Evolutionary conservation across 2,329 filamentous ascomycete species (phyloP).

Genomic region (Aureobasidium subglaciale): DNA sequence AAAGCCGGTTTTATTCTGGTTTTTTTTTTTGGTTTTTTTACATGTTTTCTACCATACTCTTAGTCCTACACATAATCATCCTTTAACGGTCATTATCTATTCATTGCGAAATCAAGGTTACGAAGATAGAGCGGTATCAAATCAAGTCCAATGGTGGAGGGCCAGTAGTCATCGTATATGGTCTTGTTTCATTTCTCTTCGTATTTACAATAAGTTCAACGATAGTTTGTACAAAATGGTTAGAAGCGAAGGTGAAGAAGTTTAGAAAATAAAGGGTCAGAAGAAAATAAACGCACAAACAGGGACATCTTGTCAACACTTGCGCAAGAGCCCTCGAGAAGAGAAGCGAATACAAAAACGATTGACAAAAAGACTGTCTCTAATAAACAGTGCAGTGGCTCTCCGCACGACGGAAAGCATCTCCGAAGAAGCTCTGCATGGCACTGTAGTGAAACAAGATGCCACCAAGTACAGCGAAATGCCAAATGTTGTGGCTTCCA

Average conservation of each 20-base stretch:
- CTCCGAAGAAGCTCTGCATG: slow-evolving; percentile 88
- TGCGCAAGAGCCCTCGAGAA: slow-evolving; percentile 13
- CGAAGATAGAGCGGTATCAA: no score
- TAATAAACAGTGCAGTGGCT: slow-evolving; percentile 26
- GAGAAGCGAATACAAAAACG: background rate
- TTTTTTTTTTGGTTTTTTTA: background rate
- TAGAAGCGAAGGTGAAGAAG: background rate
- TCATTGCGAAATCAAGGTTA: no score
- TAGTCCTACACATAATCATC: no score
- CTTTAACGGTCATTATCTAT: no score
- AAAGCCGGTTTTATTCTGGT: background rate
- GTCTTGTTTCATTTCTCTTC: slow-evolving; percentile 6
- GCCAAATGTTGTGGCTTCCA: slow-evolving; percentile 96
- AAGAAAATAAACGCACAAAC: background rate
- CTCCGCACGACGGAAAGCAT: slow-evolving; percentile 34
- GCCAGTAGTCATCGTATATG: no score
- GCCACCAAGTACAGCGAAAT: slow-evolving; percentile 84
- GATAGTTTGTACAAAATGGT: background rate
- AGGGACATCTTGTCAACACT: slow-evolving; percentile 18
- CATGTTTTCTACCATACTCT: no score
- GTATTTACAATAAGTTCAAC: background rate
- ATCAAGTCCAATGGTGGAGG: no score
- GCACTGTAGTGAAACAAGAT: slow-evolving; percentile 96
- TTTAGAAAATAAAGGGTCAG: background rate
- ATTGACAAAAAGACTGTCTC: background rate